Conservation (phyloP, 2,329 filamentous ascomycete genomes). For the Trichophyton mentagrophytes region DNA sequence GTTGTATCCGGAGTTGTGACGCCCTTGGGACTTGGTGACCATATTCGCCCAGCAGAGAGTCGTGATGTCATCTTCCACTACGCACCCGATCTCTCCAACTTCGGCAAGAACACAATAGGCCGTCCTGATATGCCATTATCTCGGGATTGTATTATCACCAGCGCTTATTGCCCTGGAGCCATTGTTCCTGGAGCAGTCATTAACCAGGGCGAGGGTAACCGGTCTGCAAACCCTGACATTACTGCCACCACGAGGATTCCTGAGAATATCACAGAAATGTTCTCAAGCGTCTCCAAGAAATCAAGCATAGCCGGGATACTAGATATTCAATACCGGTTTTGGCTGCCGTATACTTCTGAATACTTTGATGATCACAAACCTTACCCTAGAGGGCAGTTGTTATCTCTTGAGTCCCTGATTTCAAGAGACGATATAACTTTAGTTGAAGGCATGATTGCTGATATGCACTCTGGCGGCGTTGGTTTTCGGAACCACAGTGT, state of each 20-base stretch:
- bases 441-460: conserved; percentile 35
- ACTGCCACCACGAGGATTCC: conserved; percentile 19
- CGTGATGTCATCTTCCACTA: conserved; percentile 4
- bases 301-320: conserved; percentile 32
- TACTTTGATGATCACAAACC: conserved; percentile 21
- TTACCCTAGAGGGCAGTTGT: conserved; percentile 20
- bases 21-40: conserved; percentile 34
- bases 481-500: conserved; percentile 37
- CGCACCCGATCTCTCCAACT: conserved; percentile 22
- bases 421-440: conserved; percentile 22
- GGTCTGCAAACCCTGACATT: conserved; percentile 17
- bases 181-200: conserved; percentile 6
- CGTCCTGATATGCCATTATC: conserved; percentile 22
- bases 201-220: conserved; percentile 5
- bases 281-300: conserved; percentile 23
- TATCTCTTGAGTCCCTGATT: conserved; percentile 19
- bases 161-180: conserved; percentile 16
- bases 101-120: conserved; percentile 25
- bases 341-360: conserved; percentile 12
- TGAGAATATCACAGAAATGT: conserved; percentile 19
- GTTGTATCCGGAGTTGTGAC: conserved; percentile 33
- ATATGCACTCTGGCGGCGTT: conserved; percentile 30
- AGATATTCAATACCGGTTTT: conserved; percentile 29
- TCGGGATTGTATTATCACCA: conserved; percentile 20
- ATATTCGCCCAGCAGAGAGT: conserved; percentile 17